Conservation (phyloP, 345 rosid species). For the Eucalyptus curtisii region DNA sequence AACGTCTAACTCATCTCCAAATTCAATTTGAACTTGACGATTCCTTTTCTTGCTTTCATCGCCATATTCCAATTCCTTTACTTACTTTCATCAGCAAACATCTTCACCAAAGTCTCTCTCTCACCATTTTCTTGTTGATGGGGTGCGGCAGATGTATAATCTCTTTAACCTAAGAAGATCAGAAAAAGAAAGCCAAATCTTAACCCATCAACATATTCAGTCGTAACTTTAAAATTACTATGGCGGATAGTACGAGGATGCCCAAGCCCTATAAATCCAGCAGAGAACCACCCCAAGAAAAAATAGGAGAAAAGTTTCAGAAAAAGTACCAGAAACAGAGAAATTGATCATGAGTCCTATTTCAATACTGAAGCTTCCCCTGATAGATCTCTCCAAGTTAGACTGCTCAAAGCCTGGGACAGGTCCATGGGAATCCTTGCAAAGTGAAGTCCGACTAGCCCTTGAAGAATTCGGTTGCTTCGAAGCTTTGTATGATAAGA, state of each 20-base stretch:
- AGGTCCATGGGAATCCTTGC: neutral
- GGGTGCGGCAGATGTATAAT: neutral
- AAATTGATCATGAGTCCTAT: neutral
- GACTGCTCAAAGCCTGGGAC: neutral
- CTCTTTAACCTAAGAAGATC: neutral
- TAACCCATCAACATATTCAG: neutral
- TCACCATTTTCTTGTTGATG: neutral
- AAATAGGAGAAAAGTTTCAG: neutral
- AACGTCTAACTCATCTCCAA: neutral
- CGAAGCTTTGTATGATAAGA: neutral
- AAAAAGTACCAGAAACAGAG: neutral
- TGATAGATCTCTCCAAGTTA: neutral
- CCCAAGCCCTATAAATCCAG: neutral
- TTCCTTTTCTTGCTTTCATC: neutral
- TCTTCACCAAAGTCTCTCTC: neutral
- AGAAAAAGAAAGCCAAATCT: neutral
- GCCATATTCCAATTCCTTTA: neutral
- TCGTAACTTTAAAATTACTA: neutral
- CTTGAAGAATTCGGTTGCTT: constrained; percentile 1
- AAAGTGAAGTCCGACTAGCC: neutral
- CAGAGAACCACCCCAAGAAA: neutral
- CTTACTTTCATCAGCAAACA: neutral
- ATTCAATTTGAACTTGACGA: neutral
- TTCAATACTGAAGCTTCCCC: neutral
- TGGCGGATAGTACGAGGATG: neutral